Evolutionary conservation across 139 green algal genomes (phyloP), one percentile per base, ranked within the genome.

Genomic region (Closterium sp.): DNA sequence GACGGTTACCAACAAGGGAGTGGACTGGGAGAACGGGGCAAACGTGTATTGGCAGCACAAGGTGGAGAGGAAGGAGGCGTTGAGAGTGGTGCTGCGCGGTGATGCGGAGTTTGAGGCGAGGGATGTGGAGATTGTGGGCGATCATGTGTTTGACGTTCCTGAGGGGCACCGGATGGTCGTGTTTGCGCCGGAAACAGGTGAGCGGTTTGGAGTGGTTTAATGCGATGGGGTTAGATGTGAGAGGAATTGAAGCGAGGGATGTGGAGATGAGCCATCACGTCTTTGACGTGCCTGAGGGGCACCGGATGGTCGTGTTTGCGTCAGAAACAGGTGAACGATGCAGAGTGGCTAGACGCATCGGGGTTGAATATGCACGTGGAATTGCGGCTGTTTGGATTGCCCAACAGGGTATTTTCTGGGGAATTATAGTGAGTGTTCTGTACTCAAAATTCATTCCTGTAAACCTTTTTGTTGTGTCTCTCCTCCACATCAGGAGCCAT

Each of bases 21-120:
- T 99, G 22, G 96, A 99, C 89, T 99, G 96, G 96, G 84, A 88
- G 0, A 89, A 95, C 87, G 88, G 93, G 0, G 86, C 86, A 89
- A 99, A 98, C 89, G 91, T 97, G 62, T 98, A 97, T 93, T 99
- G 97, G 93, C 90, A 89, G n/a, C 24, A 89, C 32, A 30, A 13
- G 91, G 94, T 99, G 31, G 45, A 89, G 13, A 91, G 98, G 0
- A 85, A 93, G 7, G 97, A 99, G 95, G 90, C 91, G 6, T 96
- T 94, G 31, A 89, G 88, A 31, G 95, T 99, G 27, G 30, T 96
- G n/a, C 95, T 99, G 90, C 95, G 96, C 28, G 97, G 98, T 0
- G 94, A 93, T 27, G 96, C 97, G 22, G 98, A 99, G 95, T 98
- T 99, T 95, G 97, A 98, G 89, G 97, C 97, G 0, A 38, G 45